Base-by-base conservation (phyloP, 345 rosid genomes). In the Toxicodendron radicans region DNA sequence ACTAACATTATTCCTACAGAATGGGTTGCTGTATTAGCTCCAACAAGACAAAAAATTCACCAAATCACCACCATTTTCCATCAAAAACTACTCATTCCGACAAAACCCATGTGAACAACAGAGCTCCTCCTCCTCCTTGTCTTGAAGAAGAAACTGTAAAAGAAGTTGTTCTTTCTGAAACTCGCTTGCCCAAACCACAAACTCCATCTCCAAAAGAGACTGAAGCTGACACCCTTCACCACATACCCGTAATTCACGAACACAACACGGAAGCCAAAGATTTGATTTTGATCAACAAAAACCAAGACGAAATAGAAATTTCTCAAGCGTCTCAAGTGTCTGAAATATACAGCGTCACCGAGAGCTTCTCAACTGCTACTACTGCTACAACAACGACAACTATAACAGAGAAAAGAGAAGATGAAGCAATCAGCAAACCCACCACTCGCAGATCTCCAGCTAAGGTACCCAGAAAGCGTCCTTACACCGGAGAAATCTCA, bases 21-120 rank as follows among this genome's bases (percentile, higher is more conserved):
- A 88, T 88, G 92, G 90, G 92, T 75, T 88, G 92, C 76, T 88
- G 93, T 73, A 18, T 85, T 10, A 88, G 92, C 83, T 62, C 85
- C 79, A 60, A 71, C 67, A 3, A 32, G 0, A 77, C 60, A 78
- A 71, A 58, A 14, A 16, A 51, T 0, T 4, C 54, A 72, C 68
- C 46, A 32, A 23, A 60, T 24, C 79, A 65, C 43, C 76, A 82
- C 3, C 30, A 41, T 61, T 78, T 80, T 68, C 83, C 81, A 52
- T 78, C 83, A 38, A 67, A 64, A 16, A 59, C 68, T 13, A 43
- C 75, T 18, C 32, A 23, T 3, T 43, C 66, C 43, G 23, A 32
- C 51, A 10, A 9, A 54, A 53, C 56, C 65, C 65, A 10, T 58
- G 52, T 59, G 65, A 43, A 24, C 66, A 43, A 35, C 69, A n/a